A percentile compares a stretch with the other conserved stretches of the same genome.
Conservation (phyloP, 257 asterid genomes). For the Gardenia jasminoides region DNA sequence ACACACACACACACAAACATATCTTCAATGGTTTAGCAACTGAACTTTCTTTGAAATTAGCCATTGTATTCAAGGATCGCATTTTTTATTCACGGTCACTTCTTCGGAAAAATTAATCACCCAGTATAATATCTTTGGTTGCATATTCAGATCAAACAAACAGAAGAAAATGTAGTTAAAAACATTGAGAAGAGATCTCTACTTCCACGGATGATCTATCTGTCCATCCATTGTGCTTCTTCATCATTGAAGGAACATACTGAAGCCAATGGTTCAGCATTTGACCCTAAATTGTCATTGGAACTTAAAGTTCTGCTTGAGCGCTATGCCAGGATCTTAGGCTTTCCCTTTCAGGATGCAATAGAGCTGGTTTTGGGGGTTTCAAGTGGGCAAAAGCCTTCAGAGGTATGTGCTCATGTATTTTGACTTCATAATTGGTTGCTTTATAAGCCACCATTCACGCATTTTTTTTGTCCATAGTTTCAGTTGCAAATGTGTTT, state of each 20-base stretch:
- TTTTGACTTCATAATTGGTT: not conserved
- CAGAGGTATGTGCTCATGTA: conserved; percentile 51
- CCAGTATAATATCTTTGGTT: conserved; percentile 23
- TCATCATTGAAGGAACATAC: conserved; percentile 62
- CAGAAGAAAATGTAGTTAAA: conserved; percentile 49
- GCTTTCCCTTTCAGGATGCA: conserved; percentile 74
- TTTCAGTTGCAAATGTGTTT: not conserved
- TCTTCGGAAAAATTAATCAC: not conserved
- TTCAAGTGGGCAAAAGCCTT: conserved; percentile 54
- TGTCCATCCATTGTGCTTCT: conserved; percentile 78
- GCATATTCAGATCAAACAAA: conserved; percentile 53
- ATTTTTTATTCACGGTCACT: not conserved
- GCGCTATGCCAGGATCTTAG: conserved; percentile 71
- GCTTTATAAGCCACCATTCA: not conserved
- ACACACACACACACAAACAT: not conserved
- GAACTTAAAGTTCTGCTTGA: conserved; percentile 82
- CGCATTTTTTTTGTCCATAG: not conserved
- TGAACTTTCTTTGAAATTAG: not conserved
- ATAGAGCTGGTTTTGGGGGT: conserved; percentile 63
- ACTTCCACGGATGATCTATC: conserved; percentile 80
- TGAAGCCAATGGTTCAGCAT: conserved; percentile 63
- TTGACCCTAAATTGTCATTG: conserved; percentile 54
- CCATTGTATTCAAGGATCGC: not conserved
- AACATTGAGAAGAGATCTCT: conserved; percentile 84
- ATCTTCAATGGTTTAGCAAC: not conserved